phyloP scores from a whole-genome alignment of 2,329 filamentous ascomycete species.

The Lecanicillium sp. region DNA sequence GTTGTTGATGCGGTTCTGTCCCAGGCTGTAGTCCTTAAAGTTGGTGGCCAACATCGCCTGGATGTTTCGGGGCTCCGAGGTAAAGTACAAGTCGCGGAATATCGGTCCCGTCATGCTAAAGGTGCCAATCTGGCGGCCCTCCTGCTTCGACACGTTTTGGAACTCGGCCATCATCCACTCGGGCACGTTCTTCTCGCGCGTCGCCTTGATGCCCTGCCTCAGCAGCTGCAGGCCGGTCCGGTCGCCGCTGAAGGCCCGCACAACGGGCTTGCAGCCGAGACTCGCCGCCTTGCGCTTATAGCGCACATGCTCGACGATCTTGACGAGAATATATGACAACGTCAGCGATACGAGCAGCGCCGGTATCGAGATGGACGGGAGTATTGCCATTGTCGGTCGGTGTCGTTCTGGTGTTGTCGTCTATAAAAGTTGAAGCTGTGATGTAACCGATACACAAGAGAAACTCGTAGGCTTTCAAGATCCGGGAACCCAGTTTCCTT shows the following conservation, averaged over 20 bases:
- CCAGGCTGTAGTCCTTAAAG: slow-evolving; percentile 24
- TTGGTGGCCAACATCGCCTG: slow-evolving; percentile 23
- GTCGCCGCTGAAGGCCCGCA: slow-evolving; percentile 13
- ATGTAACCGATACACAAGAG: neutral
- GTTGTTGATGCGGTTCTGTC: slow-evolving; percentile 20
- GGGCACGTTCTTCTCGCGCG: slow-evolving; percentile 17
- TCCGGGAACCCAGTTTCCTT: no score
- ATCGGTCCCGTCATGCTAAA: slow-evolving; percentile 16
- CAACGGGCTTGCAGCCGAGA: slow-evolving; percentile 18
- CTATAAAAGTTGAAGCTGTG: neutral
- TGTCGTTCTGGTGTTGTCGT: neutral
- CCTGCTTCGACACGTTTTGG: neutral
- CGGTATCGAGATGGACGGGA: slow-evolving; percentile 4
- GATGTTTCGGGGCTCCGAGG: slow-evolving; percentile 23
- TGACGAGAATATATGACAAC: neutral
- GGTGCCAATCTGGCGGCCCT: slow-evolving; percentile 18
- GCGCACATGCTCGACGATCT: neutral
- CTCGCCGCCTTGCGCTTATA: neutral
- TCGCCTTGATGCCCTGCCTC: slow-evolving; percentile 13
- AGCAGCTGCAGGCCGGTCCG: slow-evolving; percentile 16
- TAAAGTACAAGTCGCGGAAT: slow-evolving; percentile 18
- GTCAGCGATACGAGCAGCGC: slow-evolving; percentile 7
- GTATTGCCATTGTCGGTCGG: slow-evolving; percentile 2
- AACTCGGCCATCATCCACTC: slow-evolving; percentile 9
- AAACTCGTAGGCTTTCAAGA: no score